phyloP scores from a whole-genome alignment of 2,329 filamentous ascomycete genomes.

The Talaromyces atroroseus region DNA sequence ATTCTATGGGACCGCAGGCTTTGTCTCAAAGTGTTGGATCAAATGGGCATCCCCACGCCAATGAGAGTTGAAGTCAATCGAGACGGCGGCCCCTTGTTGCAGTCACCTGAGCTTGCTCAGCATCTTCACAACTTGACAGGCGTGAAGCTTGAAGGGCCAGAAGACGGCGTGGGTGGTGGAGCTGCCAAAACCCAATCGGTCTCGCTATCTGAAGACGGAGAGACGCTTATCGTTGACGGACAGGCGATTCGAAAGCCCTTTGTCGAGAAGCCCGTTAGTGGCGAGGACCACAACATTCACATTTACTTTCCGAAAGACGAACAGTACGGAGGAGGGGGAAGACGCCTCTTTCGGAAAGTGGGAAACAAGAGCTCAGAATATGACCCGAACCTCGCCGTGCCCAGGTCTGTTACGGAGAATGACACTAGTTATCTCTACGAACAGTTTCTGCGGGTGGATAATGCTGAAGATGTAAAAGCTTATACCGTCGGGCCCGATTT shows the following conservation, averaged over 20 bases:
- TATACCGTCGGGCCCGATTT: slow-evolving; percentile 92
- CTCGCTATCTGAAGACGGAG: slow-evolving; percentile 82
- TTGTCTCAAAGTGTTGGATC: slow-evolving; percentile 81
- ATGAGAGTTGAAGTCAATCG: slow-evolving; percentile 84
- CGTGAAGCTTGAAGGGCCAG: slow-evolving; percentile 64
- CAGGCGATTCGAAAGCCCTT: slow-evolving; percentile 81
- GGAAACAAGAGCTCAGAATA: slow-evolving; percentile 99
- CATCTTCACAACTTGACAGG: slow-evolving; percentile 77
- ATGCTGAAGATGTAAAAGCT: slow-evolving; percentile 96
- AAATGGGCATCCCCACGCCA: slow-evolving; percentile 83
- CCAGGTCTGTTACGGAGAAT: slow-evolving; percentile 74
- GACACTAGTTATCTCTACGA: slow-evolving; percentile 90
- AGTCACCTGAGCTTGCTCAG: slow-evolving; percentile 73
- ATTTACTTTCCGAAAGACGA: slow-evolving; percentile 80
- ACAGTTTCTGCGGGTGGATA: slow-evolving; percentile 93
- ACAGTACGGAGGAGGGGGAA: slow-evolving; percentile 77
- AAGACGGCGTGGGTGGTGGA: slow-evolving; percentile 60
- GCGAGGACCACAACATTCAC: slow-evolving; percentile 97
- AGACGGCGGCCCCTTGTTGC: slow-evolving; percentile 77
- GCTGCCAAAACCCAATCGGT: slow-evolving; percentile 59
- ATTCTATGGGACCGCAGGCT: slow-evolving; percentile 92
- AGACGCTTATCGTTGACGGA: slow-evolving; percentile 84
- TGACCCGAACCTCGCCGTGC: slow-evolving; percentile 68
- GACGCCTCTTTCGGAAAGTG: slow-evolving; percentile 91
- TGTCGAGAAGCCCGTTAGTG: slow-evolving; percentile 96